phyloP scores from a whole-genome alignment of 139 green algal species.

The Chlamydomonas sp. region DNA sequence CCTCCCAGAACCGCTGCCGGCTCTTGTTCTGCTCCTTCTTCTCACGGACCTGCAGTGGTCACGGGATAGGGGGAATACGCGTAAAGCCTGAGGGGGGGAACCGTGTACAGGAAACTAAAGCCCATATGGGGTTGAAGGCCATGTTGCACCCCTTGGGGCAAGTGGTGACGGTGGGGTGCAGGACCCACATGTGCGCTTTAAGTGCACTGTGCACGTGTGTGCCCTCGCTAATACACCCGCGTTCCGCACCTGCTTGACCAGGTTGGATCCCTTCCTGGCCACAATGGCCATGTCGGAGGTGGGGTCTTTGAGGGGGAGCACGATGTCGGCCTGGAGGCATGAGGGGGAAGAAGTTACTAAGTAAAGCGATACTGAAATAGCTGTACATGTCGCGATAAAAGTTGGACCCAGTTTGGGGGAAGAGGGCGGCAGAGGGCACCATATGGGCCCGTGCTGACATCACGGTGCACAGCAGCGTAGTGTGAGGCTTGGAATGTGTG shows the following conservation, averaged over 20 bases:
- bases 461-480: too few species aligned
- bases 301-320: slow-evolving; percentile 94
- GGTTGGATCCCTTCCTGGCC: slow-evolving; percentile 65
- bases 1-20: slow-evolving; percentile 95
- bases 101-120: neutral
- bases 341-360: too few species aligned
- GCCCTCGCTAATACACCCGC: neutral
- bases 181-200: too few species aligned
- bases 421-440: neutral
- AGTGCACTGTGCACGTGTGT: too few species aligned
- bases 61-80: too few species aligned
- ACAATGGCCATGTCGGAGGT: slow-evolving; percentile 98
- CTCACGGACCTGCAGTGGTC: slow-evolving; percentile 67
- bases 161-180: too few species aligned
- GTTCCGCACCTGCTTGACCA: slow-evolving; percentile 62
- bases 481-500: neutral
- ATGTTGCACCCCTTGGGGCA: too few species aligned
- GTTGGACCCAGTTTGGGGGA: too few species aligned
- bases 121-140: neutral
- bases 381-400: too few species aligned
- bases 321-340: slow-evolving; percentile 62
- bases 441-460: neutral
- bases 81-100: neutral
- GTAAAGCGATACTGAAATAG: too few species aligned
- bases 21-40: slow-evolving; percentile 94